Base-by-base conservation (phyloP, 352 stramenopile species). In the Pythium sukuiense region DNA sequence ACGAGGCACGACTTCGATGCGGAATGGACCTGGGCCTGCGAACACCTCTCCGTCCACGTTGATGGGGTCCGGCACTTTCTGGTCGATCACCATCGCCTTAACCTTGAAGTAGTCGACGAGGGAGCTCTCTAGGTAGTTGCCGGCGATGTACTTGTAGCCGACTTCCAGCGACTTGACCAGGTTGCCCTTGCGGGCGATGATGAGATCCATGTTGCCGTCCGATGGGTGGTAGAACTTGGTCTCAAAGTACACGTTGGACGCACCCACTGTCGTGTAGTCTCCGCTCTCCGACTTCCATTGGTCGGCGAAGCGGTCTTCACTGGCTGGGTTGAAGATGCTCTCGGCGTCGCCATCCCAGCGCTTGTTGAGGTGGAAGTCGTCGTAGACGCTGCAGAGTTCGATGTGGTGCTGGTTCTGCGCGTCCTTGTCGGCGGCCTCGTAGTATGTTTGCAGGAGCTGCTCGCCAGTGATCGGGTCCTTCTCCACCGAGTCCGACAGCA, bases 1-100 rank as follows among this genome's bases (percentile, higher is more conserved):
- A 26, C 82, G 78, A 14, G 85, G 85, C 27, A 93, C 83, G 37
- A 93, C 74, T 57, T 93, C 82, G 20, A 93, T 80, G 45, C 83
- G 85, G 68, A 91, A 90, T 43, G 80, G 76, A 0, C 83, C 85
- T 0, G 79, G 77, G 18, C 79, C 80, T 0, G 70, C 69, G 27
- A 93, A 88, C 30, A 91, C 81, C 58, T 93, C 85, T 16, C 85
- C 83, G 59, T 93, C 85, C 53, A 92, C 81, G 62, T 93, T 93
- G 61, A 93, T 79, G 39, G 81, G 80, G 59, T 90, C 77, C 24
- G 81, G 66, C 14, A 74, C 73, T 2, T 79, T 71, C 20, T 83
- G 80, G 48, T 92, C 83, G 53, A 92, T 89, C 46, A 91, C 76
- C 52, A 93, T 67, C 1, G 85, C 85, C 65, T 91, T 90, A 56